These are phyloP conservation scores for Lobulomyces angularis DNA, from an alignment of 192 early-diverging fungal genomes.

Conservation along the genomic window DNA sequence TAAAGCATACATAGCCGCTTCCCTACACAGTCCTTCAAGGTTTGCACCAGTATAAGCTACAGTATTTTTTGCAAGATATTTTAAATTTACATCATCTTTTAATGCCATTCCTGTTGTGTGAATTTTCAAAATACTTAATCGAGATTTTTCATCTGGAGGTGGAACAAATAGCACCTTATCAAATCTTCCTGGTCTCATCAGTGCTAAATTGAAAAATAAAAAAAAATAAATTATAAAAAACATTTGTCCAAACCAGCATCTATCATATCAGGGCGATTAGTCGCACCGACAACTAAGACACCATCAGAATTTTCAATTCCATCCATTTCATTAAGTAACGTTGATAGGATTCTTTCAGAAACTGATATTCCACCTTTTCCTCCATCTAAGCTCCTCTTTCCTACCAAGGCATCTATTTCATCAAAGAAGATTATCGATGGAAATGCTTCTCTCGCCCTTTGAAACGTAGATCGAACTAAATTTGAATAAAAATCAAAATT, in stretches of 20 bases:
- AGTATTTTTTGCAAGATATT: slow-evolving; percentile 22
- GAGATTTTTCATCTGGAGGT: slow-evolving; percentile 31
- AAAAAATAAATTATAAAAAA: no score
- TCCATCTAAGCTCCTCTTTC: slow-evolving; percentile 54
- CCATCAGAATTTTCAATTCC: slow-evolving; percentile 74
- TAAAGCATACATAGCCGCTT: slow-evolving; percentile 42
- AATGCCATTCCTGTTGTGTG: slow-evolving; percentile 50
- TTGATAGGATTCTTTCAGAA: slow-evolving; percentile 78
- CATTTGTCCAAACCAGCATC: no score
- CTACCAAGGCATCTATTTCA: slow-evolving; percentile 93
- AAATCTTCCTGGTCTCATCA: slow-evolving; percentile 74
- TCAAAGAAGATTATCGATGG: slow-evolving; percentile 93
- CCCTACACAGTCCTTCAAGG: slow-evolving; percentile 48
- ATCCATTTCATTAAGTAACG: slow-evolving; percentile 90
- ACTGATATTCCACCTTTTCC: slow-evolving; percentile 60
- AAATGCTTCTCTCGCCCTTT: slow-evolving; percentile 58
- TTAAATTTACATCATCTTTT: slow-evolving; percentile 30
- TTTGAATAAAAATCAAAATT: slow-evolving; percentile 6
- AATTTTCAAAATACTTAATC: slow-evolving; percentile 55
- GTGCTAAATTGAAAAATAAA: no score
- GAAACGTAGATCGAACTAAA: slow-evolving; percentile 62
- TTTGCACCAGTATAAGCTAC: slow-evolving; percentile 69
- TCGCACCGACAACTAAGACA: slow-evolving; percentile 80
- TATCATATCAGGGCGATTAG: slow-evolving; percentile 74
- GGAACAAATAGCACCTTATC: slow-evolving; percentile 62